These are phyloP conservation scores for Aspergillus homomorphus DNA, from an alignment of 495 filamentous ascomycete species.

Conservation along the genomic window DNA sequence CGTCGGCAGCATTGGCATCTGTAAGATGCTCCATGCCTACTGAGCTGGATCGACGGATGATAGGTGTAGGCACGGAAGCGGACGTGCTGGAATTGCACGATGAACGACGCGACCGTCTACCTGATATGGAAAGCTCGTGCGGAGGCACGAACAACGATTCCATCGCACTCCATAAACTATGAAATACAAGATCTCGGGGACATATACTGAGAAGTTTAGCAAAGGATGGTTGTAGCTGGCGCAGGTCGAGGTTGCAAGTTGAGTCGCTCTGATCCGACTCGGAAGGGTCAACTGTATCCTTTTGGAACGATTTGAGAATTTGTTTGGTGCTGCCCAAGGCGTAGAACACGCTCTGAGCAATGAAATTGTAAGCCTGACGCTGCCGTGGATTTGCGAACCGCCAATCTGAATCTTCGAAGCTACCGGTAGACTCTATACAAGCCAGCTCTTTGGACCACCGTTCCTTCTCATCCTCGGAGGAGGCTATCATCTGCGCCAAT, in stretches of 20 bases:
- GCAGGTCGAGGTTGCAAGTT: constrained; percentile 28
- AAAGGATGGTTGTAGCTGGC: constrained; percentile 32
- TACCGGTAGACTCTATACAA: constrained; percentile 37
- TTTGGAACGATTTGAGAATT: constrained; percentile 62
- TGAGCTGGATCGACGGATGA: constrained; percentile 28
- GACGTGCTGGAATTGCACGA: constrained; percentile 34
- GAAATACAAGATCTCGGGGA: constrained; percentile 57
- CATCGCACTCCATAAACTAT: constrained; percentile 75
- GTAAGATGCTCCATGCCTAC: constrained; percentile 38
- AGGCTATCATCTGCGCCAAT: constrained; percentile 33
- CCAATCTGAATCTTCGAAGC: constrained; percentile 41
- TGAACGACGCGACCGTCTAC: constrained; percentile 34
- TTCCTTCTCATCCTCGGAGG: constrained; percentile 37
- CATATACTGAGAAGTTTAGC: constrained; percentile 38
- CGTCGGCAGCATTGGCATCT: constrained; percentile 55
- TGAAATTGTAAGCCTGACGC: constrained; percentile 51
- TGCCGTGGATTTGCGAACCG: constrained; percentile 38
- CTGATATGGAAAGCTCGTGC: constrained; percentile 44
- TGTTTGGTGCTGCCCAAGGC: constrained; percentile 64
- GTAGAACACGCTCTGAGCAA: constrained; percentile 72
- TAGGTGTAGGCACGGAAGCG: constrained; percentile 21
- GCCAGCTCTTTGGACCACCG: constrained; percentile 41
- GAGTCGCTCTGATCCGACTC: constrained; percentile 9
- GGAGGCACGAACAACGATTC: constrained; percentile 66
- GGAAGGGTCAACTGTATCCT: constrained; percentile 25